These are phyloP conservation scores for Acaromyces ingoldii DNA, from an alignment of 1,284 basidiomycete species.

Conservation along the genomic window DNA sequence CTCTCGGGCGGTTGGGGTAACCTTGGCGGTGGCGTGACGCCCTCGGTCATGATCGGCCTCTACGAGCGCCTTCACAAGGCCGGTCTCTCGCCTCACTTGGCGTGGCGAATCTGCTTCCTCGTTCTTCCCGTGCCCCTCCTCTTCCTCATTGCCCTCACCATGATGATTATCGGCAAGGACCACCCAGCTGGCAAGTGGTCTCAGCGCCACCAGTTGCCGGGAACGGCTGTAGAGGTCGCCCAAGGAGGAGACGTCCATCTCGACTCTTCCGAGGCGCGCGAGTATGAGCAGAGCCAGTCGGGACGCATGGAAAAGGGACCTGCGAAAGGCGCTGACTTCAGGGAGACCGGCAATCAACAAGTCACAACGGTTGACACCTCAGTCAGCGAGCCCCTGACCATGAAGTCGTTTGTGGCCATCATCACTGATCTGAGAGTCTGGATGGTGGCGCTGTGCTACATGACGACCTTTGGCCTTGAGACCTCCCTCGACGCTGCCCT, in stretches of 20 bases:
- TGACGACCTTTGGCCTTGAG: slow-evolving; percentile 59
- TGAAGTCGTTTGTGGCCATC: slow-evolving; percentile 52
- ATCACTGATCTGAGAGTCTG: slow-evolving; percentile 59
- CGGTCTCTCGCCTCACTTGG: slow-evolving; percentile 55
- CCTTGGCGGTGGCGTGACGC: slow-evolving; percentile 57
- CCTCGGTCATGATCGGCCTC: slow-evolving; percentile 44
- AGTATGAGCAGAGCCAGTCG: slow-evolving; percentile 19
- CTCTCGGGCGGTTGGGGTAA: slow-evolving; percentile 55
- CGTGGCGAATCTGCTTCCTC: slow-evolving; percentile 62
- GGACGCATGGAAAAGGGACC: slow-evolving; percentile 33
- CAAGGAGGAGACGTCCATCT: slow-evolving; percentile 47
- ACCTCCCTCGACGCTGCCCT: slow-evolving; percentile 61
- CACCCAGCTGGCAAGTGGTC: slow-evolving; percentile 63
- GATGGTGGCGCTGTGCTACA: slow-evolving; percentile 60
- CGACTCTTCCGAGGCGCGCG: slow-evolving; percentile 46
- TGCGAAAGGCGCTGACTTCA: slow-evolving; percentile 31
- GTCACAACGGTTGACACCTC: slow-evolving; percentile 54
- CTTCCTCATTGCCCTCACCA: slow-evolving; percentile 55
- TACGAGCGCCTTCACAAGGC: slow-evolving; percentile 55
- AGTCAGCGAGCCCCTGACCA: slow-evolving; percentile 58
- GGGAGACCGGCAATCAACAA: slow-evolving; percentile 31
- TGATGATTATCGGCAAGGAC: slow-evolving; percentile 60
- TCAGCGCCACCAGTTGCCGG: slow-evolving; percentile 57
- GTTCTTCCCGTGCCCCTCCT: slow-evolving; percentile 62
- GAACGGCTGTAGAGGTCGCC: slow-evolving; percentile 51